Base-by-base conservation (phyloP, 139 green algal species). In the Trebouxia sp. region DNA sequence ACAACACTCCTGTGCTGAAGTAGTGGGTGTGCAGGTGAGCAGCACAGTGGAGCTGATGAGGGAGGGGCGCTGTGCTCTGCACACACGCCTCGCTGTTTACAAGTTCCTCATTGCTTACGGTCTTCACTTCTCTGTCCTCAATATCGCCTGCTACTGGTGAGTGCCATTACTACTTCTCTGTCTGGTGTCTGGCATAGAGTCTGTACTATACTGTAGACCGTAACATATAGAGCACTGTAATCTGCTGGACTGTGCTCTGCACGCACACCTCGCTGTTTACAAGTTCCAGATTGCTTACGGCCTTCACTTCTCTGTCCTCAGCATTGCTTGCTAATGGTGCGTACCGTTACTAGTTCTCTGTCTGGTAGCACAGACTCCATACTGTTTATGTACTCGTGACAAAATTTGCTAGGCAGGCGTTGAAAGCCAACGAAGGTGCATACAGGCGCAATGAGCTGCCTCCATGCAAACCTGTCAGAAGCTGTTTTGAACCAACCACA, bases 81-180 rank as follows among this genome's bases (percentile, higher is more conserved):
- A 72, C 7, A 72, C 62, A 26, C 62, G 62, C 62, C 35, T 72
- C 14, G 62, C 62, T 8, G 42, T 32, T 35, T 72, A 72, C 62
- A 72, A 72, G 62, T 72, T 72, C 62, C 62, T 72, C 35, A 72
- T 72, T 14, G 43, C 62, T 35, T 72, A 72, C 28, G 62, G 62
- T n/a, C 62, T 72, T 6, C 75, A 67, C n/a, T 80, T 80, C n/a
- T 80, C 75, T 24, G 75, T 80, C 11, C 28, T 80, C 26, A 80
- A 82, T 12, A 48, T 82, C 48, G 41, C 78, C 0, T 58, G 20
- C 41, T 82, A 62, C 78, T 76, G 51, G 32, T 76, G 20, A 12
- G 47, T 26, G 47, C 47, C 47, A 14, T 53, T 53, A 53, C n/a
- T n/a, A n/a, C n/a, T n/a, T n/a, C n/a, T n/a, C n/a, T n/a, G n/a